These are phyloP conservation scores for Pseudogymnoascus sp. DNA, from an alignment of 2,329 filamentous ascomycete genomes.

Conservation along the genomic window DNA sequence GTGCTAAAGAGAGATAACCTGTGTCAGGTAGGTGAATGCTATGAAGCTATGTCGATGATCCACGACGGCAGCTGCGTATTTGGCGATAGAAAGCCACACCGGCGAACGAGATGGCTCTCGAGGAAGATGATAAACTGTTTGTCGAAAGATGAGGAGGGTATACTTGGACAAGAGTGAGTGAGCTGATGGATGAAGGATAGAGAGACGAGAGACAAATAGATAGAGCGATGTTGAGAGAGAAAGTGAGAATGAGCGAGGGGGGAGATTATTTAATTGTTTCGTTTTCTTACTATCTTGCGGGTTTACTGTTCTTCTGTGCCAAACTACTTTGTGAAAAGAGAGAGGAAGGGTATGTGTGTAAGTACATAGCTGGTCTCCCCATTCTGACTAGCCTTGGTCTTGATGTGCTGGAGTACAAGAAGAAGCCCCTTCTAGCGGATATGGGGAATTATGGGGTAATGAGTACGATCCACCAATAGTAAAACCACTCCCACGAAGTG, in stretches of 20 bases:
- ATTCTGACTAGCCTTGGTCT: too few species aligned
- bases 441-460: too few species aligned
- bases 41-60: neutral
- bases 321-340: too few species aligned
- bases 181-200: neutral
- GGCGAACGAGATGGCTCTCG: neutral
- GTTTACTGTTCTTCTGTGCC: too few species aligned
- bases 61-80: neutral
- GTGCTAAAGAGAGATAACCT: neutral
- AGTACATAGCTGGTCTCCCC: too few species aligned
- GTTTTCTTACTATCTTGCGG: neutral
- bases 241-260: neutral
- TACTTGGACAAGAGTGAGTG: neutral
- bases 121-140: neutral
- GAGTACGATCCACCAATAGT: too few species aligned
- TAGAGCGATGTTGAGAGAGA: neutral
- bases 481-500: too few species aligned
- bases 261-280: neutral
- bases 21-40: neutral
- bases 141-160: neutral
- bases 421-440: too few species aligned
- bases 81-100: neutral
- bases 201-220: neutral
- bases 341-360: too few species aligned
- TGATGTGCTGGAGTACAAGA: too few species aligned